These are phyloP conservation scores for Brettanomyces anomalus DNA, from an alignment of 805 yeast genomes.

Conservation along the genomic window DNA sequence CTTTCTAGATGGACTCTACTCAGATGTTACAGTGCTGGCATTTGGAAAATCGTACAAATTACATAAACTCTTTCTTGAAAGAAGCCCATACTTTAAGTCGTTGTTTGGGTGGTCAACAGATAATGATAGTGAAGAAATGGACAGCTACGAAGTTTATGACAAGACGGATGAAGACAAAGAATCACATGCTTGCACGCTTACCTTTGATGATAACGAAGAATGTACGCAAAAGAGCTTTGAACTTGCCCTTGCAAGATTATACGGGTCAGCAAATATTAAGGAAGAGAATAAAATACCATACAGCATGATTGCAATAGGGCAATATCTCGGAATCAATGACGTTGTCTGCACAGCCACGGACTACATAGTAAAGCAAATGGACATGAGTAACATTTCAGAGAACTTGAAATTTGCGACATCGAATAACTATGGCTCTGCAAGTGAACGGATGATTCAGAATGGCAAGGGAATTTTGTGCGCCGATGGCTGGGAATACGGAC, in stretches of 20 bases:
- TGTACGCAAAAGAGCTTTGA: constrained; percentile 40
- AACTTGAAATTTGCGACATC: constrained; percentile 33
- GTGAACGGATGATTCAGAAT: constrained; percentile 35
- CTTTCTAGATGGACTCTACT: constrained; percentile 35
- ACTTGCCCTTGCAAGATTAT: constrained; percentile 35
- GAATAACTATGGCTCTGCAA: constrained; percentile 37
- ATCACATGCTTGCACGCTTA: constrained; percentile 17
- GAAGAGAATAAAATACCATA: constrained; percentile 29
- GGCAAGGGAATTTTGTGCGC: constrained; percentile 37
- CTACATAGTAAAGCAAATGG: constrained; percentile 26
- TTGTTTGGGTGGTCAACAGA: constrained; percentile 34
- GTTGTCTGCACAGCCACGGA: constrained; percentile 37
- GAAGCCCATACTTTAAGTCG: constrained; percentile 39
- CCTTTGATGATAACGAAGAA: constrained; percentile 33
- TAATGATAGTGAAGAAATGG: constrained; percentile 4
- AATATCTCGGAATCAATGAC: constrained; percentile 37
- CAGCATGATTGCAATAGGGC: constrained; percentile 40
- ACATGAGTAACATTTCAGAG: constrained; percentile 28
- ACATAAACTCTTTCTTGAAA: constrained; percentile 36
- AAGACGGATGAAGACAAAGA: background rate
- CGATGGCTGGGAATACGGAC: constrained; percentile 42
- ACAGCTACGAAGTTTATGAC: background rate
- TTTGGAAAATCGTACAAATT: constrained; percentile 36
- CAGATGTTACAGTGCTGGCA: constrained; percentile 39
- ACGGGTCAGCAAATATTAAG: constrained; percentile 31